Evolutionary conservation across 2,329 filamentous ascomycete species (phyloP), one percentile per base, ranked within the genome.

Genomic region (Xenoacremonium recifei): DNA sequence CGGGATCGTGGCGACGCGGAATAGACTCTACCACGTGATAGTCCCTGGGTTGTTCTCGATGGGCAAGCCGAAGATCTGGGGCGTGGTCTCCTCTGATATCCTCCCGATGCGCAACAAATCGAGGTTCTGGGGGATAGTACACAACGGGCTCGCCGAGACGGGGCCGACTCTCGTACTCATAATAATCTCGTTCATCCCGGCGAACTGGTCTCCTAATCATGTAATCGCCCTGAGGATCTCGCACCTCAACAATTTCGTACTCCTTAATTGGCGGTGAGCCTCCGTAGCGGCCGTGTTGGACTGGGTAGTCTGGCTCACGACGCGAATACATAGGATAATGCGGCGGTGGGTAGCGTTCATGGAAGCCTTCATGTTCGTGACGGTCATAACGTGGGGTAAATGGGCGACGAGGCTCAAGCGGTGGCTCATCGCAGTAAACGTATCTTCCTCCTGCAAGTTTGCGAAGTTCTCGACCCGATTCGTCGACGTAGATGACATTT

Each of bases 171-270:
- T 60, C 56, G 21, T 50, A 46, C n/a, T 57, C 48, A 35, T 65
- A 62, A 32, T 58, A 40, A 17, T 51, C 37, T 20, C 37, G 38
- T 11, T 44, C 50, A 19, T 63, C 62, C 21, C 60, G 57, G 30
- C 57, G 55, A 18, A 70, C 49, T 4, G 71, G 71, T 20, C 70
- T 65, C 29, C 67, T 64, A 39, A 75, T 64, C 45, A 70, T 68
- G 45, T 76, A 77, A 36, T 72, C 65, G 10, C 73, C 72, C 16
- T 67, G 58, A 2, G 67, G 60, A 50, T 72, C 69, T 11, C 65
- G 62, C 6, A 73, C 67, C 29, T 70, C 66, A 23, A 78, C 64
- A 10, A 75, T 60, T 51, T 78, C 74, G 44, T 69, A 71, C 35
- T 68, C 66, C 5, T 54, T 42, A 12, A 46, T 37, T 19, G 37